These are phyloP conservation scores for Betula pendula DNA, from an alignment of 306 rosid genomes.

Conservation along the genomic window DNA sequence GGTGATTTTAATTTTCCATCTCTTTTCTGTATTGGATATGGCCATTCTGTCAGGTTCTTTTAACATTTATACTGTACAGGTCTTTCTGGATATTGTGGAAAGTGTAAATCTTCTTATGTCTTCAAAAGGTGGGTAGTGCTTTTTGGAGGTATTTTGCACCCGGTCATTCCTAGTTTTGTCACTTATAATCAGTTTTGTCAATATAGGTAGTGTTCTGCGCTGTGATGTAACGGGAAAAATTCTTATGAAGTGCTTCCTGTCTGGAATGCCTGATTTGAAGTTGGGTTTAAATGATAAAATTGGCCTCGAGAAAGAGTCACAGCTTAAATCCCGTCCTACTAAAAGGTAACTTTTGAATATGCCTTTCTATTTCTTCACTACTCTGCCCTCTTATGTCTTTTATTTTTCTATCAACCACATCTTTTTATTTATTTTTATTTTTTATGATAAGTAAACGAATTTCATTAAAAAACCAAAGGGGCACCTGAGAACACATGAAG, in stretches of 20 bases:
- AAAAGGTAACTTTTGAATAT: constrained; percentile 62
- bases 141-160: constrained; percentile 10
- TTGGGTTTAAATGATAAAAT: constrained; percentile 93
- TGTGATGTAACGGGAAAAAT: constrained; percentile 93
- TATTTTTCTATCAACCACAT: constrained; percentile 18
- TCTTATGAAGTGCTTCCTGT: constrained; percentile 94
- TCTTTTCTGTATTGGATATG: constrained; percentile 18
- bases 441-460: no score
- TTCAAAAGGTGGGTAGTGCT: constrained; percentile 66
- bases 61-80: constrained; percentile 47
- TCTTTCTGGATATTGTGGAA: constrained; percentile 91
- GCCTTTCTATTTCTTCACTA: background rate
- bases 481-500: no score
- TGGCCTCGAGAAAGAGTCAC: constrained; percentile 97
- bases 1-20: constrained; percentile 36
- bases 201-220: constrained; percentile 78
- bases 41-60: background rate
- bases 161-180: constrained; percentile 22
- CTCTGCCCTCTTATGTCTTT: constrained; percentile 6
- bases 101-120: constrained; percentile 96
- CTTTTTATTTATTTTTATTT: background rate
- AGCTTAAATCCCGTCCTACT: constrained; percentile 78
- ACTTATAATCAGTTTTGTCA: constrained; percentile 31
- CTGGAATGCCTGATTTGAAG: constrained; percentile 98
- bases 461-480: no score